Evolutionary conservation across 2,329 filamentous ascomycete genomes (phyloP).

Genomic region (Mycosphaerella arachidis): DNA sequence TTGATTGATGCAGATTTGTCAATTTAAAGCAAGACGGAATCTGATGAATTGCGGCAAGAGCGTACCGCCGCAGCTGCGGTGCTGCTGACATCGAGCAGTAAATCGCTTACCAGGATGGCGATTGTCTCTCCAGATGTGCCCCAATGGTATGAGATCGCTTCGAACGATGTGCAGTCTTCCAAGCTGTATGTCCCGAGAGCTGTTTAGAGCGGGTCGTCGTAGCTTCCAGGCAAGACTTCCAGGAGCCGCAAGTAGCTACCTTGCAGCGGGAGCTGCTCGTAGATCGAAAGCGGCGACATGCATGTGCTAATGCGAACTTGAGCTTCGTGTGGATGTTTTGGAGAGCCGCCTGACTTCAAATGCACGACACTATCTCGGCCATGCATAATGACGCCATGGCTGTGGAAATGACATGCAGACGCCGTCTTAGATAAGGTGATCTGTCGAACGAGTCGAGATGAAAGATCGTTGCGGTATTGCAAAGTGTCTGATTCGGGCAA

Average conservation of each 20-base stretch:
- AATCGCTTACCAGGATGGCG: background rate
- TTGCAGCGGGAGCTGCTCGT: background rate
- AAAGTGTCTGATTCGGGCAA: background rate
- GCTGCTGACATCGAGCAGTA: background rate
- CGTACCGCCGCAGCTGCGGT: background rate
- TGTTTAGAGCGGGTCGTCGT: background rate
- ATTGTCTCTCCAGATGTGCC: background rate
- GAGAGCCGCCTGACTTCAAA: background rate
- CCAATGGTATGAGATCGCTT: background rate
- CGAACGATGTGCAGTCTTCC: background rate
- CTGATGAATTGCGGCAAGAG: background rate
- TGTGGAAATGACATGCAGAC: background rate
- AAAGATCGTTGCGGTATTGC: background rate
- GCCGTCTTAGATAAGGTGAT: background rate
- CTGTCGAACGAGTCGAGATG: background rate
- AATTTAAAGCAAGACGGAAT: background rate
- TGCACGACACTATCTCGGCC: background rate
- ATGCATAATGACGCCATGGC: background rate
- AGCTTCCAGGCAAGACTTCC: background rate
- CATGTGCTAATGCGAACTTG: background rate
- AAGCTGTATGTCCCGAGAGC: background rate
- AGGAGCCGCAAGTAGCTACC: background rate
- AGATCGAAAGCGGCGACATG: background rate
- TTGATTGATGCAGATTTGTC: slow-evolving; percentile 17
- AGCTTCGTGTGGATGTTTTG: background rate